Evolutionary conservation across 2,329 filamentous ascomycete genomes (phyloP).

Genomic region (Alternaria longipes): DNA sequence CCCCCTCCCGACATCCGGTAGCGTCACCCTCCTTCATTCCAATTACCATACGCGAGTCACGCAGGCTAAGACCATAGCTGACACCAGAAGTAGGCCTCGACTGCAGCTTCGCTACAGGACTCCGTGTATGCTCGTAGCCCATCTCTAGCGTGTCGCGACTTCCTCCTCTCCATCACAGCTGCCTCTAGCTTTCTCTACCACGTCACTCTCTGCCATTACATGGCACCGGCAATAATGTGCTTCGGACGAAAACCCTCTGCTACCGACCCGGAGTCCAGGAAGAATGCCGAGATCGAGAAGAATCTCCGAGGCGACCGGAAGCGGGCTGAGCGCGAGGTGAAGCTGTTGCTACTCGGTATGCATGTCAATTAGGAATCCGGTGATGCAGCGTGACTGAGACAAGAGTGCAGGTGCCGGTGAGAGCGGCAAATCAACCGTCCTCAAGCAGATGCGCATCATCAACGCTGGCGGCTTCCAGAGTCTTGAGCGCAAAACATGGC

Average conservation of each 20-base stretch:
- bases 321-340: constrained; percentile 84
- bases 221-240: constrained; percentile 59
- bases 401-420: constrained; percentile 82
- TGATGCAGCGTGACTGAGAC: constrained; percentile 33
- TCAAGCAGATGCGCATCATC: constrained; percentile 99
- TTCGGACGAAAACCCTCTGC: constrained; percentile 61
- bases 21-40: constrained; percentile 14
- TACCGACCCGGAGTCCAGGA: constrained; percentile 58
- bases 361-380: constrained; percentile 21
- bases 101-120: constrained; percentile 5
- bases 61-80: not conserved
- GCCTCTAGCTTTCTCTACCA: constrained; percentile 3
- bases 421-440: constrained; percentile 93
- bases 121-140: constrained; percentile 12
- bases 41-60: constrained; percentile 8
- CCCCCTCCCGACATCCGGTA: constrained; percentile 21
- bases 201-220: constrained; percentile 25
- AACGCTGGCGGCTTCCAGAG: constrained; percentile 92
- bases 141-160: constrained; percentile 14
- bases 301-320: constrained; percentile 88
- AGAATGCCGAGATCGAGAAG: constrained; percentile 81
- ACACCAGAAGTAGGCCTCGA: constrained; percentile 2
- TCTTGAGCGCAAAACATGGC: constrained; percentile 90
- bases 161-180: constrained; percentile 12
- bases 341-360: constrained; percentile 90